These are phyloP conservation scores for Alloteropsis semialata DNA, from an alignment of 176 grass and related monocot species.

Conservation along the genomic window DNA sequence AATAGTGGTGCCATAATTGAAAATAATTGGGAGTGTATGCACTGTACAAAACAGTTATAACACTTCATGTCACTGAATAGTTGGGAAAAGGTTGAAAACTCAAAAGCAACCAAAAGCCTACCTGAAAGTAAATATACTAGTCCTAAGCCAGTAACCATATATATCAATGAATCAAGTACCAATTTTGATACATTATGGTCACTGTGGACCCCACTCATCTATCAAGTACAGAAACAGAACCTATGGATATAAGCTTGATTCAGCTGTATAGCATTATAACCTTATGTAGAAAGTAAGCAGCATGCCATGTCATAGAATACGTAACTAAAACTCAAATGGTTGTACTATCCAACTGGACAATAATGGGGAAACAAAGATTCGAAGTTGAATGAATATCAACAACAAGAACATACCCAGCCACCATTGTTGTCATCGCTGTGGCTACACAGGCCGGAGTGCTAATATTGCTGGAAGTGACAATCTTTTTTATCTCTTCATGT, in stretches of 20 bases:
- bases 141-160: background rate
- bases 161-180: background rate
- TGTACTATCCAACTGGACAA: background rate
- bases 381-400: background rate
- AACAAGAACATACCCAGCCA: constrained; percentile 68
- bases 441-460: constrained; percentile 65
- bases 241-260: background rate
- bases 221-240: background rate
- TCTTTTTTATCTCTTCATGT: constrained; percentile 91
- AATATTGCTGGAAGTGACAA: constrained; percentile 61
- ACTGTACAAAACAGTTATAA: background rate
- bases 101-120: background rate
- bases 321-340: background rate
- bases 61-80: background rate
- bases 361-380: background rate
- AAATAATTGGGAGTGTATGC: background rate
- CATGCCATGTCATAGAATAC: background rate
- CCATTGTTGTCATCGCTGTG: constrained; percentile 62
- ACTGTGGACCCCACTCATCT: background rate
- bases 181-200: background rate
- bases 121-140: background rate
- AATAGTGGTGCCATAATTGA: background rate
- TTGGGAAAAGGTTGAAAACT: background rate
- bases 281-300: background rate
- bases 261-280: background rate